Evolutionary conservation across 768 basidiomycete genomes (phyloP).

Genomic region (Amanita phalloides): DNA sequence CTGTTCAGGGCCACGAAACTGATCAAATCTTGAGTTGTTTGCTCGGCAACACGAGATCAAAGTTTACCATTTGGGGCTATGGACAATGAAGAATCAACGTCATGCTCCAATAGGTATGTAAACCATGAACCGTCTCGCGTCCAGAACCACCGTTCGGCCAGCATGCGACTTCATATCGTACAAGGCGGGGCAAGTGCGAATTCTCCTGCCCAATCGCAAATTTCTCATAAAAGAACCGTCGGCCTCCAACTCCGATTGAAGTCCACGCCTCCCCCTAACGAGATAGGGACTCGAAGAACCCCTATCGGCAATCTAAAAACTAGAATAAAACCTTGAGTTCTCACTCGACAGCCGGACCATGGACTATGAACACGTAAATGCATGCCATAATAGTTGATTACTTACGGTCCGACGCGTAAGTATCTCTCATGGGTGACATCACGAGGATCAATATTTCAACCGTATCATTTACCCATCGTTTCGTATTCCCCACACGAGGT

Average conservation of each 20-base stretch:
- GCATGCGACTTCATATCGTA: constrained; percentile 1
- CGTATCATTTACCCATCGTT: background rate
- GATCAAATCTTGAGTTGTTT: constrained; percentile 5
- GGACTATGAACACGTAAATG: constrained; percentile 4
- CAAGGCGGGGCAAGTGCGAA: background rate
- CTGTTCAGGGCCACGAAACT: constrained; percentile 5
- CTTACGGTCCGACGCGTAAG: constrained; percentile 1
- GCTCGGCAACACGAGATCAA: constrained; percentile 4
- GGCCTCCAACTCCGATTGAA: background rate
- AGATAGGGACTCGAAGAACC: constrained; percentile 2
- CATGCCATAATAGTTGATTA: constrained; percentile 4
- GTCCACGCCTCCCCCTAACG: background rate
- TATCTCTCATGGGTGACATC: background rate
- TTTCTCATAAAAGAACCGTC: background rate
- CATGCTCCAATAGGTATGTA: background rate
- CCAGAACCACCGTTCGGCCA: background rate
- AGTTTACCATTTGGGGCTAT: constrained; percentile 1
- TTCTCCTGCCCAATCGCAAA: background rate
- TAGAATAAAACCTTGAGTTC: constrained; percentile 2
- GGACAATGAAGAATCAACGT: constrained; percentile 3
- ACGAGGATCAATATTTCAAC: background rate
- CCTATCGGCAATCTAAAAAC: constrained; percentile 6
- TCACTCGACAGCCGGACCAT: background rate
- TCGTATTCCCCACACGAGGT: background rate
- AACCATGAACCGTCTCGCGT: background rate